phyloP scores from a whole-genome alignment of 345 rosid genomes.

The Salix viminalis region DNA sequence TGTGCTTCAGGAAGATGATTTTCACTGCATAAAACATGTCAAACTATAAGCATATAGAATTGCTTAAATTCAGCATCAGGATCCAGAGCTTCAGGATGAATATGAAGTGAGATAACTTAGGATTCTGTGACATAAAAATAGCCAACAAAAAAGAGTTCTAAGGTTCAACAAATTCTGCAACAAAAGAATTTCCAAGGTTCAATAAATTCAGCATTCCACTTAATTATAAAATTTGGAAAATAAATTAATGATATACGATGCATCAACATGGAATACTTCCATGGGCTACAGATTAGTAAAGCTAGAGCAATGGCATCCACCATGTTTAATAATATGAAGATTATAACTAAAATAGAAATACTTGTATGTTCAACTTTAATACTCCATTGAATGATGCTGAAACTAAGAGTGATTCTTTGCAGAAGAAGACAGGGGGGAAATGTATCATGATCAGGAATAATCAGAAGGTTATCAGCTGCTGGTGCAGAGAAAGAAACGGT shows the following conservation, averaged over 20 bases:
- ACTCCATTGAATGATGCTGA: not conserved
- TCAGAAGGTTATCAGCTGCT: not conserved
- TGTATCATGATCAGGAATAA: not conserved
- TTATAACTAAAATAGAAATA: not conserved
- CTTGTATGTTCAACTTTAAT: not conserved
- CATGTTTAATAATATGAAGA: not conserved
- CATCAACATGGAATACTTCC: not conserved
- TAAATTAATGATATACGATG: not conserved
- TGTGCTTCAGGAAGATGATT: constrained; percentile 12
- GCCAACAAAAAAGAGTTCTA: no score
- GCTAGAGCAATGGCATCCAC: not conserved
- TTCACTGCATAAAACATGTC: constrained; percentile 21
- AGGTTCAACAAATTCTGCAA: not conserved
- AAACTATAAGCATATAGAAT: not conserved
- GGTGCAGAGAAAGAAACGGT: not conserved
- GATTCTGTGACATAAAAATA: not conserved
- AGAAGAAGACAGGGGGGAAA: not conserved
- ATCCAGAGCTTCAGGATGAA: not conserved
- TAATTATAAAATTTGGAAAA: not conserved
- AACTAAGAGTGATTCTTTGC: no score
- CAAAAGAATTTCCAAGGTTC: no score
- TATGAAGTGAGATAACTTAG: not conserved
- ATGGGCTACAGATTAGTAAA: not conserved
- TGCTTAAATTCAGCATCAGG: not conserved
- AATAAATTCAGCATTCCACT: not conserved